Conservation (phyloP, 805 yeast genomes). For the Kazachstania psychrophila region DNA sequence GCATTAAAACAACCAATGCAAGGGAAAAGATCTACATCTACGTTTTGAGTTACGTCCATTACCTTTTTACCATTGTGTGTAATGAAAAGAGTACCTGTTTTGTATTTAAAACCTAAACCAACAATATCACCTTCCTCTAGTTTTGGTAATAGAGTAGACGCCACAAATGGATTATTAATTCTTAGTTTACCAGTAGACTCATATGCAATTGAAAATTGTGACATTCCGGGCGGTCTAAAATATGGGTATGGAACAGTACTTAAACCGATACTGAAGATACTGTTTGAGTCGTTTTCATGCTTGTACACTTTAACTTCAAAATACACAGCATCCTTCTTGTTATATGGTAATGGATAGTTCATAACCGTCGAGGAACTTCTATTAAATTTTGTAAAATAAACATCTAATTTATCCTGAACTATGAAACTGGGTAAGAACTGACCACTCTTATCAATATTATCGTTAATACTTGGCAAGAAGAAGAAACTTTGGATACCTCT, state of each 20-base stretch:
- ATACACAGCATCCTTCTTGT: slow-evolving; percentile 57
- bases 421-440: slow-evolving; percentile 29
- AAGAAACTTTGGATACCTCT: slow-evolving; percentile 30
- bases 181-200: slow-evolving; percentile 66
- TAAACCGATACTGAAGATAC: slow-evolving; percentile 56
- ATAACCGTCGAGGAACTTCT: slow-evolving; percentile 27
- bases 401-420: slow-evolving; percentile 29
- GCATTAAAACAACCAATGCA: slow-evolving; percentile 34
- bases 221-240: slow-evolving; percentile 67
- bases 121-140: slow-evolving; percentile 80
- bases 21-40: slow-evolving; percentile 38
- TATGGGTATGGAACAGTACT: slow-evolving; percentile 67
- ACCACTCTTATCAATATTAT: slow-evolving; percentile 26
- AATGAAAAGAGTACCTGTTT: slow-evolving; percentile 79
- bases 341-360: slow-evolving; percentile 32
- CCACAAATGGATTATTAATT: slow-evolving; percentile 51
- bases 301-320: slow-evolving; percentile 52
- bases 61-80: slow-evolving; percentile 90
- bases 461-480: slow-evolving; percentile 29
- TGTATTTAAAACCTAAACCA: slow-evolving; percentile 80
- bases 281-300: slow-evolving; percentile 29
- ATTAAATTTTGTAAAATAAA: slow-evolving; percentile 25
- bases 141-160: slow-evolving; percentile 33
- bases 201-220: slow-evolving; percentile 59
- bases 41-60: slow-evolving; percentile 68